A percentile compares a stretch with the other conserved stretches of the same genome.
phyloP scores from a whole-genome alignment of 2,329 filamentous ascomycete genomes.

The Fusarium tanahbumbuense region DNA sequence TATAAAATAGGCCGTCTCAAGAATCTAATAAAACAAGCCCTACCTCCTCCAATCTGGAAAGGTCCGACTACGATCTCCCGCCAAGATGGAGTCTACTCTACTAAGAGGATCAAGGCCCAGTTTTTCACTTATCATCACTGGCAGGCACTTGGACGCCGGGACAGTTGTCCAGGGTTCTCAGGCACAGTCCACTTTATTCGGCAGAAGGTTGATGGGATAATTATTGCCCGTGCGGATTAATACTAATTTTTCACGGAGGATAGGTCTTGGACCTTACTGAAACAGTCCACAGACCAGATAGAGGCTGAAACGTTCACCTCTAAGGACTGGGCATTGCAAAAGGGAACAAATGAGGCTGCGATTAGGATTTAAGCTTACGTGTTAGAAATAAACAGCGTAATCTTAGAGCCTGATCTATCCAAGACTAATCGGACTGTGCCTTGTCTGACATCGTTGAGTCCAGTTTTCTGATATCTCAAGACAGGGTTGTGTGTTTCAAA shows the following conservation, averaged over 20 bases:
- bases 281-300: not conserved
- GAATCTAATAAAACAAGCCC: not conserved
- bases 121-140: not conserved
- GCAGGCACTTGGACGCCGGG: not conserved
- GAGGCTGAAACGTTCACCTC: not conserved
- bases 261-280: not conserved
- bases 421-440: not conserved
- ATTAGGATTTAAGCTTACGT: not conserved
- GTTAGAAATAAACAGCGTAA: not conserved
- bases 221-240: conserved; percentile 1
- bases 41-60: not conserved
- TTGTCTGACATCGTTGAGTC: not conserved
- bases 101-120: not conserved
- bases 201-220: conserved; percentile 5
- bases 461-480: not conserved
- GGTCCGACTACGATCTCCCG: not conserved
- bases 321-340: not conserved
- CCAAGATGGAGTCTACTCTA: not conserved
- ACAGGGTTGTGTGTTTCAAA: not conserved
- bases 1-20: not conserved
- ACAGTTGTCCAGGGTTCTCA: not conserved
- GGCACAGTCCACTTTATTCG: not conserved
- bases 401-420: not conserved
- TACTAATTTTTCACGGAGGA: not conserved
- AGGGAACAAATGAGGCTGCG: not conserved